These are phyloP conservation scores for Fusarium sp. DNA, from an alignment of 2,329 filamentous ascomycete species.

Conservation along the genomic window DNA sequence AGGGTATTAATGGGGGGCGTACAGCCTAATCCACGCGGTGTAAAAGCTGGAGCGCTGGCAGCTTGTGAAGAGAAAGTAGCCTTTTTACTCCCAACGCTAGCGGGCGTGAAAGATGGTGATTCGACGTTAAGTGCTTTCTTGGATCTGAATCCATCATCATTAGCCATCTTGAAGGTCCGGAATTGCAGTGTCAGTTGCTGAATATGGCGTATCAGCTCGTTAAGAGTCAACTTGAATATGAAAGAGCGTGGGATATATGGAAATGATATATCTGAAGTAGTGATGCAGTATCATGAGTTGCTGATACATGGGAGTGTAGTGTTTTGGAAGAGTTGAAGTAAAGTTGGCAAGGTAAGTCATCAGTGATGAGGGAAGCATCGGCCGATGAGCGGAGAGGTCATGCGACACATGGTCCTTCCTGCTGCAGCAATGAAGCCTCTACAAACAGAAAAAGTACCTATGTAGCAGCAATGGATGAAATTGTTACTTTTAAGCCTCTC, in stretches of 20 bases:
- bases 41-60: slow-evolving; percentile 89
- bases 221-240: background rate
- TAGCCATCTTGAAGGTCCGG: slow-evolving; percentile 21
- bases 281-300: background rate
- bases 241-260: background rate
- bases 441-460: background rate
- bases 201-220: background rate
- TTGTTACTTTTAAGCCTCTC: background rate
- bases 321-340: background rate
- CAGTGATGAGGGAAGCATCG: slow-evolving; percentile 12
- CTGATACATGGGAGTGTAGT: background rate
- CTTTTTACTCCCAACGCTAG: slow-evolving; percentile 69
- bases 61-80: slow-evolving; percentile 88
- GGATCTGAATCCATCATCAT: slow-evolving; percentile 49
- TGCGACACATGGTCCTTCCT: slow-evolving; percentile 16
- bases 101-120: slow-evolving; percentile 92
- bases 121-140: slow-evolving; percentile 94
- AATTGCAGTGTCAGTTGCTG: background rate
- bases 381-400: slow-evolving; percentile 23
- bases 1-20: slow-evolving; percentile 19
- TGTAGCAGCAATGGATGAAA: background rate
- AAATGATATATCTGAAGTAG: slow-evolving; percentile 4
- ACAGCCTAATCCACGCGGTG: slow-evolving; percentile 71
- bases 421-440: slow-evolving; percentile 8
- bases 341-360: slow-evolving; percentile 1